Evolutionary conservation across 495 filamentous ascomycete genomes (phyloP).

Genomic region (Neurospora hispaniola): DNA sequence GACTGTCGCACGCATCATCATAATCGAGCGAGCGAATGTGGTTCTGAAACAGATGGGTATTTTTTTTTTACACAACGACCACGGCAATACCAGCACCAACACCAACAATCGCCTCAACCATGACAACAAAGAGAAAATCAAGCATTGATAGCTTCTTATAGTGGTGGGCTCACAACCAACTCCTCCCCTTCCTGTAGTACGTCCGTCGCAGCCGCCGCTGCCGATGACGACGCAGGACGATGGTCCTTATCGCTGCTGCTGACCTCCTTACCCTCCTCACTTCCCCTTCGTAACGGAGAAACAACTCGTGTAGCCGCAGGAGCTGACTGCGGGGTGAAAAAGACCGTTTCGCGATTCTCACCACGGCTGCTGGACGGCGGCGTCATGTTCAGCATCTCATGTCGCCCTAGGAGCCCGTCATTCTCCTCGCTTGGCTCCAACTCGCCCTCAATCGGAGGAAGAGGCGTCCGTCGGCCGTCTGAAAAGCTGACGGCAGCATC

Average conservation of each 20-base stretch:
- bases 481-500: conserved; percentile 46
- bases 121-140: conserved; percentile 9
- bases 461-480: conserved; percentile 42
- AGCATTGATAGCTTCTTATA: conserved; percentile 27
- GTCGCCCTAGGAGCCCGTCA: background rate
- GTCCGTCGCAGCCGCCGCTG: background rate
- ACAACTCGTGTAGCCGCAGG: conserved; percentile 20
- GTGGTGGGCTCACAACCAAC: conserved; percentile 25
- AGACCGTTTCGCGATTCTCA: conserved; percentile 24
- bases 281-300: conserved; percentile 4
- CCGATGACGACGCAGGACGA: background rate
- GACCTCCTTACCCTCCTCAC: conserved; percentile 10
- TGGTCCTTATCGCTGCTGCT: background rate
- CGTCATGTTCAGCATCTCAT: conserved; percentile 10
- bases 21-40: background rate
- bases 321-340: conserved; percentile 35
- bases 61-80: background rate
- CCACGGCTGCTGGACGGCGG: conserved; percentile 13
- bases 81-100: background rate
- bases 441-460: conserved; percentile 41
- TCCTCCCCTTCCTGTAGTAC: conserved; percentile 16
- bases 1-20: background rate
- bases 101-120: background rate
- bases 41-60: background rate
- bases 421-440: conserved; percentile 9